Evolutionary conservation across 169 alveolate genomes (phyloP).

Genomic region (Perkinsus marinus): DNA sequence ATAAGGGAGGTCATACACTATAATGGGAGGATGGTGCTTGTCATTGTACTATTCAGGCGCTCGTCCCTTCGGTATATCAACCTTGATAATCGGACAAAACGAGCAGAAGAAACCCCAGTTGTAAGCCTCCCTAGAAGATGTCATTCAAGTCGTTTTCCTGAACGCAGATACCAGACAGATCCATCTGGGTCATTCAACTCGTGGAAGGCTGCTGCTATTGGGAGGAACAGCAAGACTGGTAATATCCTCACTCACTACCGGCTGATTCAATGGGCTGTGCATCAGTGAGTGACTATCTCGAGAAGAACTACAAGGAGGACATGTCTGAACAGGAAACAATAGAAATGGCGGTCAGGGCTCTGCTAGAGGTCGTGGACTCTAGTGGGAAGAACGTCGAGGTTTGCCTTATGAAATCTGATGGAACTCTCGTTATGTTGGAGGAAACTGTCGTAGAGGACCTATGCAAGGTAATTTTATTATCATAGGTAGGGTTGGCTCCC

Average conservation of each 20-base stretch:
- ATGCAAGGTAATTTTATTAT: neutral
- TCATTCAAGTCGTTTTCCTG: slow-evolving; percentile 67
- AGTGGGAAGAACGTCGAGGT: slow-evolving; percentile 67
- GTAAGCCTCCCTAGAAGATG: slow-evolving; percentile 36
- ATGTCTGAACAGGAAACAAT: slow-evolving; percentile 70
- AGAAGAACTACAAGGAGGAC: slow-evolving; percentile 77
- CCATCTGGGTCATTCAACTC: slow-evolving; percentile 93
- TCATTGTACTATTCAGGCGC: no score
- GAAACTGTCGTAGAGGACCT: neutral
- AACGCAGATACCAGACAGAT: slow-evolving; percentile 76
- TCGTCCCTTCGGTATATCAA: slow-evolving; percentile 95
- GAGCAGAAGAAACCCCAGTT: neutral
- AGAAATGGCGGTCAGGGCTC: slow-evolving; percentile 77
- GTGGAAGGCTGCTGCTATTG: slow-evolving; percentile 95
- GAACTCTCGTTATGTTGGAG: neutral
- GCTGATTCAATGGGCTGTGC: neutral
- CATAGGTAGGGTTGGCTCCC: no score
- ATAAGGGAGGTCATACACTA: slow-evolving; percentile 84
- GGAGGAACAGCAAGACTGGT: slow-evolving; percentile 79
- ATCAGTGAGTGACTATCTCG: slow-evolving; percentile 81
- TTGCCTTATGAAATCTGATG: slow-evolving; percentile 35
- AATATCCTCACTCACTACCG: neutral
- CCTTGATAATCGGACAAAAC: slow-evolving; percentile 75
- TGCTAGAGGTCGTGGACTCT: slow-evolving; percentile 77
- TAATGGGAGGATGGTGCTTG: no score